phyloP scores from a whole-genome alignment of 2,329 filamentous ascomycete species.

The Arthrobotrys sinensis region DNA sequence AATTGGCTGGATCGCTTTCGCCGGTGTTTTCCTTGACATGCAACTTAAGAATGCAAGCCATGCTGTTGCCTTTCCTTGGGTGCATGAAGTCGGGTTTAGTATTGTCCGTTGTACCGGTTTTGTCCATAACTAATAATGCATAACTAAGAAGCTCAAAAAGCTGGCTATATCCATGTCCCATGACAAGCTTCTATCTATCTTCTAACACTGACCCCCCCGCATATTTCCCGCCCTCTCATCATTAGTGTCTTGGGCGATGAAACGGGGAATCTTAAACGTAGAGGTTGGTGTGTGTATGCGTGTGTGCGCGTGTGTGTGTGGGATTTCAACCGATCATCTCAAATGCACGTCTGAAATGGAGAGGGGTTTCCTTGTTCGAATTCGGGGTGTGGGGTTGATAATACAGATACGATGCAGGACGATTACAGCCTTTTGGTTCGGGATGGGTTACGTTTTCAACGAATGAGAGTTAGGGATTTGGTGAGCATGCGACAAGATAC shows the following conservation, averaged over 20 bases:
- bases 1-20: slow-evolving; percentile 9
- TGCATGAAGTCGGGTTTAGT: slow-evolving; percentile 17
- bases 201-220: slow-evolving; percentile 5
- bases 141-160: neutral
- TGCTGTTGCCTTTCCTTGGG: slow-evolving; percentile 13
- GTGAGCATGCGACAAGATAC: slow-evolving; percentile 55
- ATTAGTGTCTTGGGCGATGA: slow-evolving; percentile 15
- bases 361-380: slow-evolving; percentile 9
- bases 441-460: neutral
- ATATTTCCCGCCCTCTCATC: neutral
- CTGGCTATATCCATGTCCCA: slow-evolving; percentile 1
- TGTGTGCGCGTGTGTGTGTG: slow-evolving; percentile 6
- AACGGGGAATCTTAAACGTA: neutral
- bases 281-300: neutral
- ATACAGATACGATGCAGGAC: slow-evolving; percentile 17
- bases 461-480: slow-evolving; percentile 20
- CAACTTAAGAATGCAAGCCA: slow-evolving; percentile 19
- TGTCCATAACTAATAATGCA: neutral
- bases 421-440: neutral
- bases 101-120: slow-evolving; percentile 1
- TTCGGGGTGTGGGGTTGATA: slow-evolving; percentile 46
- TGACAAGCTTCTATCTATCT: slow-evolving; percentile 6
- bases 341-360: neutral
- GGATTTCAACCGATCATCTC: slow-evolving; percentile 28
- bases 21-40: neutral